Base-by-base conservation (phyloP, 164 flowering plant species). In the Chimonanthus praecox region DNA sequence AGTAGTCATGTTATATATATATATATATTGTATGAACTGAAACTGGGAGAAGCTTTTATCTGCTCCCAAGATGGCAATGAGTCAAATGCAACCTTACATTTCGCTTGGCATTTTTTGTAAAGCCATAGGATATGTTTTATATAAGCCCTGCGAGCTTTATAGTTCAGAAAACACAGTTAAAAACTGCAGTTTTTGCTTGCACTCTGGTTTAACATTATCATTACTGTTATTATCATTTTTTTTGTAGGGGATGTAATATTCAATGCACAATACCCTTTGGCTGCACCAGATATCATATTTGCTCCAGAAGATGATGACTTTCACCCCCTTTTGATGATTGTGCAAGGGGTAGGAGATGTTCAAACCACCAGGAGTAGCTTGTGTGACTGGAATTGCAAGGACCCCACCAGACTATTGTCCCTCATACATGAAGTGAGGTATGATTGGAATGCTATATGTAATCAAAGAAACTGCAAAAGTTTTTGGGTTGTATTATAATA, bases 281-380 rank as follows among this genome's bases (percentile, higher is more conserved):
- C 87, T 43, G 90, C 97, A 0, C 98, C 98, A 2, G 98, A 94
- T 85, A 69, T 94, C 49, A 81, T 92, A 49, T 92, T 94, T 79
- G 89, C 88, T 33, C 83, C 89, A 0, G 97, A 89, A 72, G 97
- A 92, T 78, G 95, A 86, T 20, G 77, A 63, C 64, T 94, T 94
- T 68, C 83, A 78, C 71, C 89, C 92, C 43, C 84, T 84, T 83
- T 51, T 45, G 21, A 62, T 77, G 16, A 63, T 49, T 50, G 75
- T 71, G 44, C 85, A 83, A 69, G 85, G 79, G 6, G 82, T 74
- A 70, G 80, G 83, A 6, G 81, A 77, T 48, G 54, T 43, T 45
- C 78, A 70, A 64, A 75, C 77, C 16, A 44, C 70, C 8, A 84
- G 78, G 79, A 87, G 79, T 69, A 67, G 76, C 74, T 78, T 92